Base-by-base conservation (phyloP, 164 flowering plant genomes). In the Piper longum region DNA sequence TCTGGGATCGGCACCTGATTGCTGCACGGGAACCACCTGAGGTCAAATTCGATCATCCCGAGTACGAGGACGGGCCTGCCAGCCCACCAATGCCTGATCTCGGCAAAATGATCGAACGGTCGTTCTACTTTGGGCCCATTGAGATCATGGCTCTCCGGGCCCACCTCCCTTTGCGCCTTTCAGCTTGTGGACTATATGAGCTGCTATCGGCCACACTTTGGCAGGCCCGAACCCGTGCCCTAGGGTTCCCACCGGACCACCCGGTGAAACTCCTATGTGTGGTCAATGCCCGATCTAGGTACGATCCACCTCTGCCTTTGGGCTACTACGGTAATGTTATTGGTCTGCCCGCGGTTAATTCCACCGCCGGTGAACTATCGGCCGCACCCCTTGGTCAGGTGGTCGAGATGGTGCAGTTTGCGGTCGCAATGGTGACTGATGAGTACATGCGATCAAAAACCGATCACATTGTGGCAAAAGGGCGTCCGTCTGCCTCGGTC, bases 281-380 rank as follows among this genome's bases (percentile, higher is more conserved):
- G 11, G 63, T 69, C 13, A 64, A 67, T 16, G 69, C 67, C 7
- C 72, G 76, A 16, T 41, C 54, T 11, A 65, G 59, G 54, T 54
- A n/a, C 67, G 17, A n/a, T 3, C 67, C 69, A 8, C 65, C 65
- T 0, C 44, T 77, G 36, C 80, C 80, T 0, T 4, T 3, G 1
- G 80, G 78, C 39, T 77, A 63, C 64, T 77, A 77, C 43, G 78
- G 77, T 3, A 74, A 71, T 55, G 72, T 65, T 1, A 19, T 68
- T n/a, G 70, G 65, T 2, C 17, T 56, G 13, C 72, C 74, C 12
- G 68, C 45, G 13, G 77, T 72, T 3, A 9, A 60, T 2, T 42
- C 66, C 1, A 36, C 61, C 14, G 69, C 74, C 0, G 68, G 60
- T 41, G 55, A 71, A 12, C 41, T 74, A 17, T 64, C 66, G 5